Evolutionary conservation across 2,329 filamentous ascomycete genomes (phyloP).

Genomic region (Monosporascus sp.): DNA sequence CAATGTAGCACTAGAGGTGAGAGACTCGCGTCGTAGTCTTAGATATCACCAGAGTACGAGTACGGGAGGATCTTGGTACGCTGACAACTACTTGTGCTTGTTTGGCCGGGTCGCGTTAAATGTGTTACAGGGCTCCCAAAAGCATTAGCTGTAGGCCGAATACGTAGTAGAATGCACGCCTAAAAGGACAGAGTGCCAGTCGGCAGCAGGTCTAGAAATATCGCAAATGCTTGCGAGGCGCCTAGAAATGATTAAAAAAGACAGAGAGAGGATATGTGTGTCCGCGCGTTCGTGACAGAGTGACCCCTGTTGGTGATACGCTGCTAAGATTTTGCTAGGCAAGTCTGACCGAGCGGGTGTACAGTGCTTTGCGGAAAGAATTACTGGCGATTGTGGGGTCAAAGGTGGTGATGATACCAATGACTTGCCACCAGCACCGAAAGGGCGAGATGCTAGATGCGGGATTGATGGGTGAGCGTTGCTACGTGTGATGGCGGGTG

Average conservation of each 20-base stretch:
- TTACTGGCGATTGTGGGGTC: not conserved
- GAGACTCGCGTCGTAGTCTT: not conserved
- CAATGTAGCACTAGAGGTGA: constrained; percentile 3
- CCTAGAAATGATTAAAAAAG: not conserved
- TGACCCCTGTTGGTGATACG: not conserved
- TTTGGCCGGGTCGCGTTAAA: not conserved
- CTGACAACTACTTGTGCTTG: not conserved
- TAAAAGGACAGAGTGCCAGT: not conserved
- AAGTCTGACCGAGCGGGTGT: not conserved
- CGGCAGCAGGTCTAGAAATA: not conserved
- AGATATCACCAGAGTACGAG: not conserved
- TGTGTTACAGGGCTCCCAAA: not conserved
- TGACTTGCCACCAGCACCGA: not conserved
- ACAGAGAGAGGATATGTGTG: not conserved
- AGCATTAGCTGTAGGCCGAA: not conserved
- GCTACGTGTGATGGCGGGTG: not conserved
- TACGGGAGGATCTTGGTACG: not conserved
- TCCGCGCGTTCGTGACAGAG: not conserved
- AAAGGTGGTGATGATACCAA: not conserved
- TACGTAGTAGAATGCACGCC: not conserved
- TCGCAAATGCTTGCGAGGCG: not conserved
- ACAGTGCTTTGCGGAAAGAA: not conserved
- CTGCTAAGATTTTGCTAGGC: not conserved
- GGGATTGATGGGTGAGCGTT: not conserved
- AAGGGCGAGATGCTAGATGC: not conserved